Evolutionary conservation across 1,284 basidiomycete species (phyloP), one percentile per base, ranked within the genome.

Genomic region (Exobasidium rhododendri): DNA sequence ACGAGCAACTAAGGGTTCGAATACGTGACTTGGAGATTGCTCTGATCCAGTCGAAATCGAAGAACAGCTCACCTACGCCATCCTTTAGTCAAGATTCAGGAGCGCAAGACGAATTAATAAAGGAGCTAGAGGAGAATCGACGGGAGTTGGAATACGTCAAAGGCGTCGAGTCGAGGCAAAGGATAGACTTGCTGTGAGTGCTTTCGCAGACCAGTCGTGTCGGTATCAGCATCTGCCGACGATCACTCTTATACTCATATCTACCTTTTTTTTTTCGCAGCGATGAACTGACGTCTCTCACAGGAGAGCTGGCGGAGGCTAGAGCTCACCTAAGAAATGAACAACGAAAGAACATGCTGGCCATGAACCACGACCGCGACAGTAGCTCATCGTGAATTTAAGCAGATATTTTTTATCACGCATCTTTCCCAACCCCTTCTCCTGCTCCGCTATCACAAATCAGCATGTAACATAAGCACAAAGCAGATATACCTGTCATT

Each of bases 21-120:
- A 64, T 73, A 3, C 67, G 71, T 10, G 66, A 67, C 47, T 67
- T 73, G 13, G 71, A 73, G 32, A 47, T 56, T 24, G 65, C 69
- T 55, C 61, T 73, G 4, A 29, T 31, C 4, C 22, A 44, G 14
- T 26, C 40, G 22, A 55, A 44, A 20, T 32, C 13, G n/a, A 20
- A 56, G 62, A 29, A 68, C 61, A 24, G 61, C 59, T 20, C 56
- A 58, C 28, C 26, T 26, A 30, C 31, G 2, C 32, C n/a, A 30
- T 58, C 61, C 11, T 59, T 61, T 13, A 61, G 67, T 20, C 62
- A 63, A 45, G 61, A 60, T 10, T 64, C 63, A 11, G 70, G 70
- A 40, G 56, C 60, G 17, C 63, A 50, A 14, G 35, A n/a, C 13
- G 69, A 65, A 43, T 65, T 71, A 2, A 67, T 71, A 56, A 44